A percentile compares a stretch with the other conserved stretches of the same genome.
These are phyloP conservation scores for Cyclostephanos invisitatus DNA, from an alignment of 108 stramenopile genomes.

Conservation along the genomic window DNA sequence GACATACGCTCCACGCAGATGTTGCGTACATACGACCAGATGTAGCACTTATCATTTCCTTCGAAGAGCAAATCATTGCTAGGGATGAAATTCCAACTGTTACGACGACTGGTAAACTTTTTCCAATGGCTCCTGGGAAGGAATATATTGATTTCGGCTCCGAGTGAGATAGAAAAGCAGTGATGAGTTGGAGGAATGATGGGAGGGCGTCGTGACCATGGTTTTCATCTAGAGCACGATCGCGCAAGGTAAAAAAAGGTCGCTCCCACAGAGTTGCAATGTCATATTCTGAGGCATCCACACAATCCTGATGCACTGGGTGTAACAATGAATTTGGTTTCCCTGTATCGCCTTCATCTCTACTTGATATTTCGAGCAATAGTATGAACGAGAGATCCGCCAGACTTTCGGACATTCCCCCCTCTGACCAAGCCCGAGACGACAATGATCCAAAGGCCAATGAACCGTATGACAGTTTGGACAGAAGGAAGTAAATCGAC, in stretches of 20 bases:
- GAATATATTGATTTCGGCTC: conserved; percentile 39
- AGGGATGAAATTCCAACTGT: conserved; percentile 38
- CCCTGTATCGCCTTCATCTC: conserved; percentile 2
- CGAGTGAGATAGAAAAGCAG: conserved; percentile 43
- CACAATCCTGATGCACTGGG: not conserved
- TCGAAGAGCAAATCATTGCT: conserved; percentile 35
- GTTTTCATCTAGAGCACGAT: conserved; percentile 49
- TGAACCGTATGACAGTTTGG: conserved; percentile 33
- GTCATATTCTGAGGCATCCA: conserved; percentile 17
- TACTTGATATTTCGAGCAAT: conserved; percentile 33
- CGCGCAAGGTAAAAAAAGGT: conserved; percentile 41
- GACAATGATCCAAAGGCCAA: conserved; percentile 31
- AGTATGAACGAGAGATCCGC: conserved; percentile 45
- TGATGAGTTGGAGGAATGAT: conserved; percentile 42
- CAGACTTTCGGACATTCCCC: conserved; percentile 40
- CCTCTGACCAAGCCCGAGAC: conserved; percentile 37
- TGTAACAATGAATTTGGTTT: conserved; percentile 10
- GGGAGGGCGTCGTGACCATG: conserved; percentile 40
- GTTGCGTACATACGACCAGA: conserved; percentile 32
- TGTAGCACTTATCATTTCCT: conserved; percentile 36
- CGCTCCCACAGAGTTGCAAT: conserved; percentile 47
- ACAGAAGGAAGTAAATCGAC: conserved; percentile 35
- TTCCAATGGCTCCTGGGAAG: not conserved
- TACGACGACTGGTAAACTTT: conserved; percentile 21
- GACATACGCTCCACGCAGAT: conserved; percentile 40